Conservation (phyloP, 495 filamentous ascomycete genomes). For the Xylaria acuta region DNA sequence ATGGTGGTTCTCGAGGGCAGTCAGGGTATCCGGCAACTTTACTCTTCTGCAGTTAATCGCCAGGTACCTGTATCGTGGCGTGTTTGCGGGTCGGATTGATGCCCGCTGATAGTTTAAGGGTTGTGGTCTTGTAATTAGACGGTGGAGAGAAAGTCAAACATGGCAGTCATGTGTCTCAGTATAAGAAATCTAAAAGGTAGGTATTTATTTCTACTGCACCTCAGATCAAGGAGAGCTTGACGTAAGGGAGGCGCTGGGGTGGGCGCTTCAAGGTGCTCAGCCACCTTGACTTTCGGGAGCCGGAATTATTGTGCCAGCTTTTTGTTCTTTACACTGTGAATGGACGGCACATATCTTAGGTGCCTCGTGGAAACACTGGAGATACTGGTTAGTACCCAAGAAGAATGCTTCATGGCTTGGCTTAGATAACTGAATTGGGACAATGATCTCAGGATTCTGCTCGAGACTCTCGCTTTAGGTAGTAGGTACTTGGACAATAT, state of each 20-base stretch:
- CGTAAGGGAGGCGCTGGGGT: background rate
- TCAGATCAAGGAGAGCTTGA: background rate
- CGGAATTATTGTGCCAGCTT: background rate
- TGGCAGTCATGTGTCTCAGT: too few species aligned
- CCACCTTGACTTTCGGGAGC: conserved; percentile 7
- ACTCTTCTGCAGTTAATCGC: background rate
- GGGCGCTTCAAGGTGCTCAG: conserved; percentile 19
- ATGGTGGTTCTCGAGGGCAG: too few species aligned
- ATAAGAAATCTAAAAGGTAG: background rate
- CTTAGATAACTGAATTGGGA: background rate
- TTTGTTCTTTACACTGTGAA: background rate
- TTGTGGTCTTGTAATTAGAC: background rate
- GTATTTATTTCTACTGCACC: background rate
- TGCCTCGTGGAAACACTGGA: background rate
- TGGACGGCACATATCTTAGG: background rate
- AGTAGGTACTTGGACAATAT: too few species aligned
- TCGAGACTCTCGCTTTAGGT: too few species aligned
- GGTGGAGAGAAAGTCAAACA: background rate
- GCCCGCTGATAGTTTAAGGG: background rate
- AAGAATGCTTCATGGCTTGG: background rate
- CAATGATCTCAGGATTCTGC: too few species aligned
- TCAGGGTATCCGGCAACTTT: too few species aligned
- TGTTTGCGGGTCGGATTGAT: background rate
- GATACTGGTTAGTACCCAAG: background rate
- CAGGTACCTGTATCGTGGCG: background rate